phyloP scores from a whole-genome alignment of 768 basidiomycete species.

The Serendipita sp. region DNA sequence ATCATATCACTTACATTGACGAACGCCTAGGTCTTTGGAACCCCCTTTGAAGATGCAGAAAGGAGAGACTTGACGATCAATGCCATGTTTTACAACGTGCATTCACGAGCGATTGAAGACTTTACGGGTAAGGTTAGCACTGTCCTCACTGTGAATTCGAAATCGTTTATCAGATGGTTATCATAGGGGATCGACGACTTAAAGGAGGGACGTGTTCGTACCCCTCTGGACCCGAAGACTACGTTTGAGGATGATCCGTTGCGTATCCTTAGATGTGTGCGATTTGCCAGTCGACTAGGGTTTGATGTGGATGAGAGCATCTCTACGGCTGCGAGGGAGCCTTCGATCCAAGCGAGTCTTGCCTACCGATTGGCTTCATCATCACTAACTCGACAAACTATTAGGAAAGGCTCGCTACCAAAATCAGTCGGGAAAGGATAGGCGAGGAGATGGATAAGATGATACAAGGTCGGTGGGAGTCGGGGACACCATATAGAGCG shows the following conservation, averaged over 20 bases:
- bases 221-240: conserved; percentile 69
- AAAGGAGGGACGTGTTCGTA: conserved; percentile 60
- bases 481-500: background rate
- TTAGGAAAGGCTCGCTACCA: conserved; percentile 50
- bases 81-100: conserved; percentile 89
- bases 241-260: conserved; percentile 93
- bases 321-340: conserved; percentile 41
- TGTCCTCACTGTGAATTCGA: background rate
- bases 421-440: conserved; percentile 82
- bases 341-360: conserved; percentile 41
- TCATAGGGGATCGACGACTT: conserved; percentile 77
- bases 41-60: conserved; percentile 78
- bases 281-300: conserved; percentile 85
- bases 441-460: conserved; percentile 91
- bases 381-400: background rate
- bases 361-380: background rate
- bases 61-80: conserved; percentile 93
- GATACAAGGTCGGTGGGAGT: conserved; percentile 47
- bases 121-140: conserved; percentile 51
- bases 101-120: conserved; percentile 74
- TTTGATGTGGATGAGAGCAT: conserved; percentile 62
- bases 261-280: conserved; percentile 74
- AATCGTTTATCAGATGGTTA: background rate
- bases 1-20: background rate
- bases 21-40: conserved; percentile 93